phyloP scores from a whole-genome alignment of 78 protist genomes.

The Andalucia godoyi region DNA sequence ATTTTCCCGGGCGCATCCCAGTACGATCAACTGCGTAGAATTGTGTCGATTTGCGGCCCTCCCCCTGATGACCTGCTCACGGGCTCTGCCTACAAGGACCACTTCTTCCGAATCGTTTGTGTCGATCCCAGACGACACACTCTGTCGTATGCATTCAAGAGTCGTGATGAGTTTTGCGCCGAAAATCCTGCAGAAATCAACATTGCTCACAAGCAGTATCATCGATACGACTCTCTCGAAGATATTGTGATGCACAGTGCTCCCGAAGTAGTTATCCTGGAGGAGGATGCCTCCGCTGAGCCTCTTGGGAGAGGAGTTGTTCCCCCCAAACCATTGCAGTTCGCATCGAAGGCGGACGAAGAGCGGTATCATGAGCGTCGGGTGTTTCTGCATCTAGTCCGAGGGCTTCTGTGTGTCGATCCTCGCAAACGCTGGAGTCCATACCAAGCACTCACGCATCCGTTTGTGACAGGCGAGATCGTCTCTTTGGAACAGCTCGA shows the following conservation, averaged over 20 bases:
- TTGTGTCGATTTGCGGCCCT: slow-evolving; percentile 58
- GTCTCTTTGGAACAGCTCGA: too few relatives aligned
- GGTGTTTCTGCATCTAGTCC: background rate
- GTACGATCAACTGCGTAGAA: slow-evolving; percentile 61
- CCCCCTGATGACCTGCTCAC: slow-evolving; percentile 32
- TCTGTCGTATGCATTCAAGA: background rate
- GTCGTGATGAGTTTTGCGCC: slow-evolving; percentile 1
- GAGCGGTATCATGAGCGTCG: background rate
- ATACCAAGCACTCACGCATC: slow-evolving; percentile 9
- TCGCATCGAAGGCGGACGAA: too few relatives aligned
- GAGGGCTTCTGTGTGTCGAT: background rate
- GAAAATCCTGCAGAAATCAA: background rate
- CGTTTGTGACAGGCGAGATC: slow-evolving; percentile 30
- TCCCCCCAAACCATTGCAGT: too few relatives aligned
- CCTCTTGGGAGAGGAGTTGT: background rate
- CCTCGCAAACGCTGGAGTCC: slow-evolving; percentile 20
- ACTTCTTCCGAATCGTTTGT: too few relatives aligned
- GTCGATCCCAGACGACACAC: background rate
- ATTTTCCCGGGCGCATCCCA: slow-evolving; percentile 77
- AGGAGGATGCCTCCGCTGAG: background rate
- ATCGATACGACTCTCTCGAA: background rate
- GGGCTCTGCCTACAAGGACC: background rate
- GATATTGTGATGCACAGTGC: background rate
- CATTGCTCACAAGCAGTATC: background rate
- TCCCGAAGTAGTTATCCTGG: background rate